Percentiles rank a stretch among this genome's conserved stretches.
Evolutionary conservation across 1,139 yeast species (phyloP).

Genomic region (Scheffersomyces lignicola): DNA sequence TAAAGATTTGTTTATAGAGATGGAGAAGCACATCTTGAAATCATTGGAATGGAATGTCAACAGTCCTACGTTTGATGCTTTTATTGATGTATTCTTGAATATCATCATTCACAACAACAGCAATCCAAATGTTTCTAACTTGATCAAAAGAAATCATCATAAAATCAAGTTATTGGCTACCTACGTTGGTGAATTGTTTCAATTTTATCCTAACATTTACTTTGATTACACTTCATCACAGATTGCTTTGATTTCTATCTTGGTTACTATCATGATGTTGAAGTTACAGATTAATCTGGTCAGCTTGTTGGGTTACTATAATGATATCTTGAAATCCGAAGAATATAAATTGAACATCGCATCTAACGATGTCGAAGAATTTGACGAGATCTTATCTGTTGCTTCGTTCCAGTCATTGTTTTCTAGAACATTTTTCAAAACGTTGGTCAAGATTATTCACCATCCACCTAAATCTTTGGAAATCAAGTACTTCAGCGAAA

Average conservation of each 20-base stretch:
- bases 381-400: conserved; percentile 18
- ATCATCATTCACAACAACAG: conserved; percentile 16
- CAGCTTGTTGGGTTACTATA: conserved; percentile 21
- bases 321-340: conserved; percentile 18
- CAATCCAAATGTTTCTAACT: conserved; percentile 23
- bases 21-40: conserved; percentile 68
- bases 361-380: conserved; percentile 8
- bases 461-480: conserved; percentile 49
- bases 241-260: conserved; percentile 54
- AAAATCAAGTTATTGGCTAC: conserved; percentile 57
- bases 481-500: conserved; percentile 41
- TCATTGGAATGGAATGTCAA: conserved; percentile 57
- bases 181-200: conserved; percentile 64
- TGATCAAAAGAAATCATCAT: conserved; percentile 28
- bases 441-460: conserved; percentile 40
- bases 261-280: conserved; percentile 28
- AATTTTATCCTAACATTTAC: conserved; percentile 60
- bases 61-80: conserved; percentile 61
- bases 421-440: conserved; percentile 24
- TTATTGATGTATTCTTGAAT: conserved; percentile 54
- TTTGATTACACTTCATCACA: conserved; percentile 56
- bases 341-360: conserved; percentile 12
- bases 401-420: conserved; percentile 17
- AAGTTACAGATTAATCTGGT: conserved; percentile 28
- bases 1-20: conserved; percentile 59